A percentile compares a stretch with the other conserved stretches of the same genome.
Evolutionary conservation across 129 eudicot genomes (phyloP).

Genomic region (Flaveria robusta): DNA sequence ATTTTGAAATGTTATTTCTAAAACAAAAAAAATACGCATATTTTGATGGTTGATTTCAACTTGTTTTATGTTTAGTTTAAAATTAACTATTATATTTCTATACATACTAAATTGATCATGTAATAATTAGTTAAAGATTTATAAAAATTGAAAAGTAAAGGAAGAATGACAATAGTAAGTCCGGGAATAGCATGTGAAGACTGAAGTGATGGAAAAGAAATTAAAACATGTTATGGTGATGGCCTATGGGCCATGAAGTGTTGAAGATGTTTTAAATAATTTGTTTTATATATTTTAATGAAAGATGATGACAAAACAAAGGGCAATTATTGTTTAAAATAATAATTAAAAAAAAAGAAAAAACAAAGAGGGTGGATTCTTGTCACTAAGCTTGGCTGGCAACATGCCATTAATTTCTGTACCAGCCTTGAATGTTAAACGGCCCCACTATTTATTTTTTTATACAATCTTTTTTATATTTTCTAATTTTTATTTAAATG

Average conservation of each 20-base stretch:
- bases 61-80: no score
- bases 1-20: not conserved
- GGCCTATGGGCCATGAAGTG: constrained; percentile 21
- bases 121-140: no score
- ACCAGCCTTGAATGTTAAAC: constrained; percentile 20
- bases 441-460: constrained; percentile 2
- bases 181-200: constrained; percentile 19
- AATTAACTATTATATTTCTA: not conserved
- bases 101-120: not conserved
- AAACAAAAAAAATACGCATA: not conserved
- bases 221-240: constrained; percentile 26
- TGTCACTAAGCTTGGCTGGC: constrained; percentile 32
- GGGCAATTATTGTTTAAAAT: constrained; percentile 1
- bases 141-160: not conserved
- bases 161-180: not conserved
- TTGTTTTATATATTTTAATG: not conserved
- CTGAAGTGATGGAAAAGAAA: constrained; percentile 15
- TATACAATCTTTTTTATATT: not conserved
- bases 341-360: not conserved
- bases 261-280: constrained; percentile 15
- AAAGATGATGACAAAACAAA: constrained; percentile 22
- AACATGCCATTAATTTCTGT: constrained; percentile 20
- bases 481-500: not conserved
- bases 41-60: no score
- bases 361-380: constrained; percentile 28